Base-by-base conservation (phyloP, 2,329 filamentous ascomycete genomes). In the Blastomyces silverae region DNA sequence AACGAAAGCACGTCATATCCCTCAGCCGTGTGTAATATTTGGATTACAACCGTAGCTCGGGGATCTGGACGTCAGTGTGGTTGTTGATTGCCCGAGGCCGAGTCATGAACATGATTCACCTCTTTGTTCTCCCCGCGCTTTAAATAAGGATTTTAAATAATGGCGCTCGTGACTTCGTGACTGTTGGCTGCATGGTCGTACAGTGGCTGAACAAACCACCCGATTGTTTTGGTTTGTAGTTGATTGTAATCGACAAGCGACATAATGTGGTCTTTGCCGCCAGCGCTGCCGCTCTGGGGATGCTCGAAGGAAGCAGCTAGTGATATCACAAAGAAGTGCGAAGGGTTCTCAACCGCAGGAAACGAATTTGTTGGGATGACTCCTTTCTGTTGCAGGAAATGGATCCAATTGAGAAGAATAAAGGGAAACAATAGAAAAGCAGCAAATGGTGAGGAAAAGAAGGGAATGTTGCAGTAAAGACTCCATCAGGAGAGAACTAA, bases 221-320 rank as follows among this genome's bases (percentile, higher is more conserved):
- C 50, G 25, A 53, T 53, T 53, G 50, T 53, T 31, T 25, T 53
- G 28, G 15, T 6, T 53, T 53, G 15, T 31, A 3, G 3, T 53
- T 48, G 46, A 53, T 53, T 25, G 28, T 31, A 53, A 53, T 53
- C 50, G 50, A 25, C 50, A 53, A 17, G 50, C 28, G 50, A 53
- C 22, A 31, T 31, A 11, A 37, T 17, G 3, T 13, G 8, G 22
- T 17, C 25, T 20, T 53, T 31, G 25, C 22, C 22, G 11, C 46
- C n/a, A 48, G 46, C n/a, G 1, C 46, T 48, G 46, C n/a, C 8
- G 50, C 50, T 53, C 28, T 13, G 50, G 50, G 50, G 50, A 15
- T 3, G 10, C 25, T 22, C 34, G 34, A 15, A 53, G 25, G 50
- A n/a, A n/a, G 50, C 8, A 25, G 50, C 7, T 28, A 1, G 6